Base-by-base conservation (phyloP, 495 filamentous ascomycete genomes). In the Neurospora hispaniola region DNA sequence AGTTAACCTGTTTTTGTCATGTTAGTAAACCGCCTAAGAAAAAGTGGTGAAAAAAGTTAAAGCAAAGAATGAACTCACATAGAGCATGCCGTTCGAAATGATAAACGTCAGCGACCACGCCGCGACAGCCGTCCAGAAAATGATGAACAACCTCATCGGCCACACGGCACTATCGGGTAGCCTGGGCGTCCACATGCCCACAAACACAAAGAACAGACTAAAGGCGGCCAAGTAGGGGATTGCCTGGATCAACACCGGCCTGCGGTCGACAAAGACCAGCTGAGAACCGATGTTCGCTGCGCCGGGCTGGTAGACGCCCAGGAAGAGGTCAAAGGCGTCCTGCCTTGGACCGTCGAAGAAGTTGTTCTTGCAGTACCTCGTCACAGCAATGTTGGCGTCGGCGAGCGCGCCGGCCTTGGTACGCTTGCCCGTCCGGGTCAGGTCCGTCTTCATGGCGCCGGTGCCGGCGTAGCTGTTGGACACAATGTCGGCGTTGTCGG, bases 401-500 rank as follows among this genome's bases (percentile, higher is more conserved):
- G 93, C 92, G 39, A 96, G 75, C 72, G 90, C 90, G 54, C 96
- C 96, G 4, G 87, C 89, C 42, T 88, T 92, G 12, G 95, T 98
- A 20, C 96, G 89, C 77, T 92, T 88, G 69, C 96, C 96, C 11
- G 91, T 92, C 12, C 96, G 89, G 4, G 96, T 99, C 73, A 97
- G 92, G 79, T 98, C 96, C 1, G 96, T 98, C 83, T 98, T 98
- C 82, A 98, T 85, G 41, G 96, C 96, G 8, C 96, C 96, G 6
- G 96, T 98, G 54, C 96, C 96, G 11, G 95, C 94, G 79, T 99
- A 99, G 1, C 92, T 89, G 73, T 91, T 91, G 35, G 93, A 95
- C 31, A 99, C 96, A 18, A 93, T 91, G 77, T 99, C 96, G 35
- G 96, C 96, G 80, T 99, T 99, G 81, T 99, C 96, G 42, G 96